phyloP scores from a whole-genome alignment of 2,329 filamentous ascomycete genomes.

The Triangularia verruculosa region DNA sequence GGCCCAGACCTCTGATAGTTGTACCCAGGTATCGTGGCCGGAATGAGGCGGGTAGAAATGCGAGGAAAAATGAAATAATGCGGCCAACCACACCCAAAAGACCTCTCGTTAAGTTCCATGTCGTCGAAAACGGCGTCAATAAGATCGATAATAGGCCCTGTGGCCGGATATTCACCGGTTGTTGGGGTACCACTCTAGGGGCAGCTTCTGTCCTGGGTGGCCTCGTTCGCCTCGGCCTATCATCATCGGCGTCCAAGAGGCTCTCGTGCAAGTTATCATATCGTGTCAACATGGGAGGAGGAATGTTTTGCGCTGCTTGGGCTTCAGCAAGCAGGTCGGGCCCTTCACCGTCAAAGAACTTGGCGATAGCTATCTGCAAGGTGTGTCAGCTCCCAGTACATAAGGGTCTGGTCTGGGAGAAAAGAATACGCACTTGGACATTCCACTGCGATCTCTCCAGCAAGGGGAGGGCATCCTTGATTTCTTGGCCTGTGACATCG shows the following conservation, averaged over 20 bases:
- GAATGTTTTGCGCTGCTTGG: constrained; percentile 57
- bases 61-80: constrained; percentile 72
- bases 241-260: constrained; percentile 40
- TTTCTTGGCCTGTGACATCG: constrained; percentile 79
- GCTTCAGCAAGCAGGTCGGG: constrained; percentile 79
- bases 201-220: constrained; percentile 60
- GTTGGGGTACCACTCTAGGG: constrained; percentile 59
- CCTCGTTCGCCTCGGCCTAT: constrained; percentile 27
- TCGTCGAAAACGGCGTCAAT: constrained; percentile 75
- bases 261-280: constrained; percentile 72
- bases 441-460: constrained; percentile 93
- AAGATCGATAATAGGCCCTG: constrained; percentile 64
- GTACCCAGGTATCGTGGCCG: constrained; percentile 55
- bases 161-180: constrained; percentile 52
- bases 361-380: constrained; percentile 82
- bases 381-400: neutral
- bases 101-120: constrained; percentile 57
- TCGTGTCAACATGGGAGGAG: constrained; percentile 58
- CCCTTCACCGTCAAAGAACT: constrained; percentile 96
- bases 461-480: constrained; percentile 71
- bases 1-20: constrained; percentile 52
- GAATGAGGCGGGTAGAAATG: constrained; percentile 70
- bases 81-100: constrained; percentile 63
- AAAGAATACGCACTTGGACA: constrained; percentile 61
- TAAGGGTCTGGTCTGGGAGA: neutral